Base-by-base conservation (phyloP, 345 rosid genomes). In the Cardiospermum halicacabum region DNA sequence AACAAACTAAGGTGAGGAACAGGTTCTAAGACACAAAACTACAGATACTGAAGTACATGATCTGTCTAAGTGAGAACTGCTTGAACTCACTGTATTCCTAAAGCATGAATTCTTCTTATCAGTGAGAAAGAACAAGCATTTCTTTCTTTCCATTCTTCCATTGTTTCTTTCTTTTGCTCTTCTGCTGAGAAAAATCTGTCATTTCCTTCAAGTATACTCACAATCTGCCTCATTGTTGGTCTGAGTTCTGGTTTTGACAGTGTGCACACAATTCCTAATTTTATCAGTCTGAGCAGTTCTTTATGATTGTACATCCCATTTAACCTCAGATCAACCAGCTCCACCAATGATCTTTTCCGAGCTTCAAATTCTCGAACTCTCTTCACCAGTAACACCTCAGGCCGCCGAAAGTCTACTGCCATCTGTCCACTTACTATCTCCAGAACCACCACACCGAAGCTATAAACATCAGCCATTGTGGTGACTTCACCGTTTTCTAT, bases 351-450 rank as follows among this genome's bases (percentile, higher is more conserved):
- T 60, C 82, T 85, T 34, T 49, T 65, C 61, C n/a, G 74, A 42
- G 77, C 69, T 67, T 91, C 93, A 16, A 77, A 76, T 48, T 80
- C 80, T 4, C 79, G 80, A 12, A 82, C 80, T 62, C 79, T 78
- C 65, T 82, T 75, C 32, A 87, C 93, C 62, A 91, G 55, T 59
- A 94, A 76, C 30, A 78, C 95, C 60, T 91, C 96, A 39, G 90
- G 87, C 59, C 86, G 75, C 68, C 88, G 76, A 28, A 89, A 91
- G 65, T 94, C 96, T 0, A 86, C 99, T 7, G 97, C 97, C 56
- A 84, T 84, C 57, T 83, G 95, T 27, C 99, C 99, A 2, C 83
- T 91, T 54, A 94, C 75, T 75, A 91, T 81, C 84, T 94, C 99
- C 1, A 91, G 96, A 36, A 91, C 75, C 62, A 91, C 85, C 65